Evolutionary conservation across 192 early-diverging fungal genomes (phyloP), one percentile per base, ranked within the genome.

Genomic region (Dispira parvispora): DNA sequence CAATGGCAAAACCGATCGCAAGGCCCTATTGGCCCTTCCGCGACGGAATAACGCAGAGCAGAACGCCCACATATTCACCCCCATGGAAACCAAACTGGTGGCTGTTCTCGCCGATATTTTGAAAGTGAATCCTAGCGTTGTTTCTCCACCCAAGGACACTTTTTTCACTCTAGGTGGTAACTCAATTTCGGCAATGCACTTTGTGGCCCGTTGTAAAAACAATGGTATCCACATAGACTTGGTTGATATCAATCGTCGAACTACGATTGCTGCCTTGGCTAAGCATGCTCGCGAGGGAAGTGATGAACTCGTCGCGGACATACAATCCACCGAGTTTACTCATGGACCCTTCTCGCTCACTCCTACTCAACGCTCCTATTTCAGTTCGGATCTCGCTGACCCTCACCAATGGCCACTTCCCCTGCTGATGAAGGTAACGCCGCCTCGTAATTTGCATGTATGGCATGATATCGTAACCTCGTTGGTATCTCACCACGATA

Each of bases 111-210:
- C n/a, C n/a, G n/a, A n/a, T n/a, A n/a, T n/a, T n/a, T n/a, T n/a
- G n/a, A n/a, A n/a, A n/a, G n/a, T n/a, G n/a, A n/a, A n/a, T n/a
- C n/a, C n/a, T n/a, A n/a, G n/a, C n/a, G n/a, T n/a, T n/a, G n/a
- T n/a, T n/a, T n/a, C n/a, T n/a, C 32, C 32, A 6, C 32, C 1
- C 32, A 3, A 25, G 1, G 20, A 14, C 25, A 27, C 53, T 3
- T 55, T 55, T 25, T 55, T 55, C 53, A 21, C 13, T 3, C 25
- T 55, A 9, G 53, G 53, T 3, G 53, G 53, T 25, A 28, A 55
- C 53, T 55, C 53, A 28, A 3, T 55, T 55, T 55, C 53, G 13
- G 53, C 53, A 3, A 55, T 55, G 13, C 53, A 28, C 3, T 55
- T 55, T 3, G 16, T 38, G 32, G 1, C 32, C 1, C 32, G 32